A percentile compares a stretch with the other conserved stretches of the same genome.
phyloP scores from a whole-genome alignment of 225 moss, liverwort and hornwort genomes.

The Marchantia polymorpha region DNA sequence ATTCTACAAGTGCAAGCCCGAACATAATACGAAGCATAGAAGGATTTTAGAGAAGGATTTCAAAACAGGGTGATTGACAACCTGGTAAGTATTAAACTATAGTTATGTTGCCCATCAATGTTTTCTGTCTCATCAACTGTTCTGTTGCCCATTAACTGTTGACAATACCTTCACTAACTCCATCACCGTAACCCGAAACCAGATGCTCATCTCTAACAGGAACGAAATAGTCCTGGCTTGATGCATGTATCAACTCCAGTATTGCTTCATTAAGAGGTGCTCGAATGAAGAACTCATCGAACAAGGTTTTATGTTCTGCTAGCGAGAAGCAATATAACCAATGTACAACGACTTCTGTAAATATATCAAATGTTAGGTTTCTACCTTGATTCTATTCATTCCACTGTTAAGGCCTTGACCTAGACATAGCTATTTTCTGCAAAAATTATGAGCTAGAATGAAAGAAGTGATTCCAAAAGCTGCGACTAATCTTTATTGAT shows the following conservation, averaged over 20 bases:
- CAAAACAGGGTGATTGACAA: too few species aligned
- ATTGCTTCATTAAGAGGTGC: conserved; percentile 59
- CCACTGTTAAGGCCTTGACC: background rate
- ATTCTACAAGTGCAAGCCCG: too few species aligned
- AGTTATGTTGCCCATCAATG: too few species aligned
- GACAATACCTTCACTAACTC: conserved; percentile 37
- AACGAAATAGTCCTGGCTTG: conserved; percentile 35
- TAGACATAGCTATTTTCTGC: background rate
- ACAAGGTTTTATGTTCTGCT: conserved; percentile 46
- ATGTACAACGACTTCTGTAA: conserved; percentile 74
- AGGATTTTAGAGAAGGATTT: too few species aligned
- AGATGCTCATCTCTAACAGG: conserved; percentile 15
- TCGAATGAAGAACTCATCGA: conserved; percentile 71
- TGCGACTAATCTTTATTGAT: too few species aligned
- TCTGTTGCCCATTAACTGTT: too few species aligned
- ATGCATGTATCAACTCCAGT: conserved; percentile 52
- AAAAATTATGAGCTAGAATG: background rate
- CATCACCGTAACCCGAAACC: conserved; percentile 22
- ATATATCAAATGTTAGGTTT: background rate
- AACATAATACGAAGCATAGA: too few species aligned
- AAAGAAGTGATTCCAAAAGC: background rate
- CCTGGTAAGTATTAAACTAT: too few species aligned
- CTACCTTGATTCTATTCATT: background rate
- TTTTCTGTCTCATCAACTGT: too few species aligned
- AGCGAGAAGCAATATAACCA: conserved; percentile 89